These are phyloP conservation scores for Tetracladium setigerum DNA, from an alignment of 495 filamentous ascomycete genomes.

Conservation along the genomic window DNA sequence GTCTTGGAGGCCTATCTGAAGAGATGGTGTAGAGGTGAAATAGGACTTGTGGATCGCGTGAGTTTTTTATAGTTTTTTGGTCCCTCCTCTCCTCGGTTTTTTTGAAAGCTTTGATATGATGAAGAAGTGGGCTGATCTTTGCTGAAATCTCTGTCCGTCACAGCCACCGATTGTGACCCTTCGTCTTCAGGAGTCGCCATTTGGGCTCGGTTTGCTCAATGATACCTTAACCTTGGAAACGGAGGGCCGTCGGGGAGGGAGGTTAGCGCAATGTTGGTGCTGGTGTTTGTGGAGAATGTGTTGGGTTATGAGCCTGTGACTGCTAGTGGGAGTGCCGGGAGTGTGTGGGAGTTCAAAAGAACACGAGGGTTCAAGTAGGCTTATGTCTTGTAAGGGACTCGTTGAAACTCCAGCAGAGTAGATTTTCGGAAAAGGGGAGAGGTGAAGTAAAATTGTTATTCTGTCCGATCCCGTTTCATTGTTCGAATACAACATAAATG, in stretches of 20 bases:
- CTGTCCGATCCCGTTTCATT: too few relatives aligned
- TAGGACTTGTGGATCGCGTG: constrained; percentile 5
- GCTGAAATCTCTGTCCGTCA: background rate
- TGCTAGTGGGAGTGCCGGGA: constrained; percentile 4
- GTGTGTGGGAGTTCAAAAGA: constrained; percentile 17
- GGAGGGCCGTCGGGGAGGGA: constrained; percentile 12
- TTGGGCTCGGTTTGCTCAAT: constrained; percentile 13
- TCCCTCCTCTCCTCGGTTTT: background rate
- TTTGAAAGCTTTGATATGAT: background rate
- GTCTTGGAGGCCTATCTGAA: constrained; percentile 12
- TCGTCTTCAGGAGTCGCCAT: constrained; percentile 12
- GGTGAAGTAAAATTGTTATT: too few relatives aligned
- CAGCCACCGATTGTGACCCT: constrained; percentile 15
- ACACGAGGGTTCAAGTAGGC: constrained; percentile 11
- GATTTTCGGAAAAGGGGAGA: too few relatives aligned
- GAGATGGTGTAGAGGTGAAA: constrained; percentile 12
- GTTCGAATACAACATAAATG: too few relatives aligned
- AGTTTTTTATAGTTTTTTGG: background rate
- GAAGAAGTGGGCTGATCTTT: background rate
- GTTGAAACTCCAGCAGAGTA: too few relatives aligned
- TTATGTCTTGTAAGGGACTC: too few relatives aligned
- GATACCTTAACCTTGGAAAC: constrained; percentile 6
- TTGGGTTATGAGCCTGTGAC: constrained; percentile 9
- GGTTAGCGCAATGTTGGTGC: constrained; percentile 10
- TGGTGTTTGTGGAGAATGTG: constrained; percentile 13